Evolutionary conservation across 2,329 filamentous ascomycete species (phyloP), one percentile per base, ranked within the genome.

Genomic region (Phyllosticta capitalensis): DNA sequence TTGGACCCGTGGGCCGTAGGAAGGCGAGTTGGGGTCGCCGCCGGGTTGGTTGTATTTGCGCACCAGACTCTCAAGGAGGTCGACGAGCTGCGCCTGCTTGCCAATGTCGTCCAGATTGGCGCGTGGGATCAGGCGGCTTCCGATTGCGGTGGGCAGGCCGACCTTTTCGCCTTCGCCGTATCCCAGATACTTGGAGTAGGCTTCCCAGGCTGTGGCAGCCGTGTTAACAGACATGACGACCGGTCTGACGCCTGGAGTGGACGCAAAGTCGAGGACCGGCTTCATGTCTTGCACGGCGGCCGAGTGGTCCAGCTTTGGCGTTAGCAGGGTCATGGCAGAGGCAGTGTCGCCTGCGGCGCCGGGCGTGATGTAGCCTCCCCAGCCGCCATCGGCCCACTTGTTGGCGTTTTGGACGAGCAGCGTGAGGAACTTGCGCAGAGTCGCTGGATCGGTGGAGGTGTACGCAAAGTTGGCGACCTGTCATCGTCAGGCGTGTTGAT

Each of bases 131-230:
- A 65, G 54, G 9, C 55, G 54, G 21, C 63, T 61, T 21, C 62
- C 62, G 9, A 38, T 12, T 10, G 30, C 30, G 6, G 30, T 38
- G 30, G 30, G 38, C 9, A 26, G 17, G 21, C 67, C 67, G n/a
- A 60, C 51, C 14, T 66, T 67, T 4, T 67, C 62, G 24, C 67
- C 67, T n/a, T 67, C 67, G 19, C 66, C 56, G 62, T 68, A 69
- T n/a, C 64, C 62, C 61, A 62, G 65, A 58, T 71, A 68, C 14
- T 68, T 63, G 50, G 63, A 63, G 62, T 67, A 71, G 5, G 65
- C 63, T 2, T 64, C 61, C 50, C 64, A 64, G 55, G 53, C 62
- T 59, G 68, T 68, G 28, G 59, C 62, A 26, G 61, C 64, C 19
- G 68, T 63, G 2, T 65, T 62, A 14, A 17, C 17, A 14, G 30